Evolutionary conservation across 805 yeast genomes (phyloP).

Genomic region (Candida ovalis): DNA sequence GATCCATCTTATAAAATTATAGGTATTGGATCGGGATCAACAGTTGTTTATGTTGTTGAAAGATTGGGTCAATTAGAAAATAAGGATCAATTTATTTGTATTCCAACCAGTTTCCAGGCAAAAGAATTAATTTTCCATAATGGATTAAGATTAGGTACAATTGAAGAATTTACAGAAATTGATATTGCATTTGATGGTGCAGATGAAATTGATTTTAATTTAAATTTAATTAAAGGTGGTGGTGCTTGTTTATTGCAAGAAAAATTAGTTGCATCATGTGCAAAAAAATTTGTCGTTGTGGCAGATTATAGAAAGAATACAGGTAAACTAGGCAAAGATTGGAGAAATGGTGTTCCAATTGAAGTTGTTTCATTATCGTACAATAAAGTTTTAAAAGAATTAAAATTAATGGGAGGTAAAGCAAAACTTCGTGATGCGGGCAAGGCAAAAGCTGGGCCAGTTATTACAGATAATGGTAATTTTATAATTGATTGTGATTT

Average conservation of each 20-base stretch:
- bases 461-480: conserved; percentile 93
- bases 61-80: conserved; percentile 69
- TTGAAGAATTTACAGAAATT: conserved; percentile 76
- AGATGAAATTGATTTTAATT: conserved; percentile 80
- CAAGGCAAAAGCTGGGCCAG: conserved; percentile 92
- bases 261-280: conserved; percentile 84
- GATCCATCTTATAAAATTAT: conserved; percentile 67
- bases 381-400: conserved; percentile 63
- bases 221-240: conserved; percentile 95
- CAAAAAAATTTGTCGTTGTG: conserved; percentile 76
- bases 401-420: conserved; percentile 59
- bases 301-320: conserved; percentile 90
- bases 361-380: conserved; percentile 90
- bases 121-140: conserved; percentile 77
- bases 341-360: conserved; percentile 91
- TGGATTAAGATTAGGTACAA: conserved; percentile 70
- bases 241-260: conserved; percentile 98
- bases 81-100: conserved; percentile 61
- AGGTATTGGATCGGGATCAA: conserved; percentile 95
- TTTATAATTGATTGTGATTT: conserved; percentile 91
- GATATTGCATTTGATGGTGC: conserved; percentile 98
- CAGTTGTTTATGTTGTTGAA: conserved; percentile 94
- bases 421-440: conserved; percentile 80
- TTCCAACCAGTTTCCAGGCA: conserved; percentile 96
- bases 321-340: conserved; percentile 63